Conservation (phyloP, 2,329 filamentous ascomycete species). For the Epichloe amarillans region DNA sequence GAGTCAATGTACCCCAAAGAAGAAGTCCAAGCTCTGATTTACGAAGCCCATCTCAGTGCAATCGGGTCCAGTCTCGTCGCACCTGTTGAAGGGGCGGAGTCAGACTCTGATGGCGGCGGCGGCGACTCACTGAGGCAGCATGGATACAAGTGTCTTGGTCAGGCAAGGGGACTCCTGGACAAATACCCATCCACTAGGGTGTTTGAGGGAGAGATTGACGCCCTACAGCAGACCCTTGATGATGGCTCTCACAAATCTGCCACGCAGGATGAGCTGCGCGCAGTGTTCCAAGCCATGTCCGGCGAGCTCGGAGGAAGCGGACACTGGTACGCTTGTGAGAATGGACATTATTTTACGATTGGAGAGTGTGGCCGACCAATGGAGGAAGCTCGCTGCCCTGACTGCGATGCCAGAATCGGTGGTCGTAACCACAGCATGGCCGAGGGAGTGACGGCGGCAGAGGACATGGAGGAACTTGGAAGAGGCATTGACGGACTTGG, state of each 20-base stretch:
- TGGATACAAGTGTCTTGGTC: background rate
- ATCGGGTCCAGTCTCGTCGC: slow-evolving; percentile 24
- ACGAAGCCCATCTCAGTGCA: slow-evolving; percentile 24
- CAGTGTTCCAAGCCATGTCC: slow-evolving; percentile 38
- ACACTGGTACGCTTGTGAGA: slow-evolving; percentile 47
- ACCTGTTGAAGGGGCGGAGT: background rate
- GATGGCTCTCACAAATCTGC: slow-evolving; percentile 34
- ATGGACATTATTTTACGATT: slow-evolving; percentile 48
- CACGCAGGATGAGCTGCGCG: slow-evolving; percentile 35
- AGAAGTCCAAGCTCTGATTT: slow-evolving; percentile 37
- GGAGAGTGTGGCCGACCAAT: slow-evolving; percentile 56
- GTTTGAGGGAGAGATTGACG: background rate
- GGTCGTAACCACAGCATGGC: slow-evolving; percentile 36
- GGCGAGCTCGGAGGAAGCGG: slow-evolving; percentile 37
- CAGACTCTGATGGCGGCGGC: background rate
- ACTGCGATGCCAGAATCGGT: slow-evolving; percentile 45
- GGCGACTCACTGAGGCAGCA: background rate
- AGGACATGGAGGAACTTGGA: slow-evolving; percentile 5
- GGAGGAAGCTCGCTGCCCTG: slow-evolving; percentile 44
- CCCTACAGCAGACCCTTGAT: background rate
- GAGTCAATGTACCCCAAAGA: slow-evolving; percentile 24
- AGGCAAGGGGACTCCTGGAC: background rate
- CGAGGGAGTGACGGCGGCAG: slow-evolving; percentile 37
- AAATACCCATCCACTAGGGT: background rate
- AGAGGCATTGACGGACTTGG: background rate